Evolutionary conservation across 257 asterid species (phyloP).

Genomic region (Jacaranda mimosifolia): DNA sequence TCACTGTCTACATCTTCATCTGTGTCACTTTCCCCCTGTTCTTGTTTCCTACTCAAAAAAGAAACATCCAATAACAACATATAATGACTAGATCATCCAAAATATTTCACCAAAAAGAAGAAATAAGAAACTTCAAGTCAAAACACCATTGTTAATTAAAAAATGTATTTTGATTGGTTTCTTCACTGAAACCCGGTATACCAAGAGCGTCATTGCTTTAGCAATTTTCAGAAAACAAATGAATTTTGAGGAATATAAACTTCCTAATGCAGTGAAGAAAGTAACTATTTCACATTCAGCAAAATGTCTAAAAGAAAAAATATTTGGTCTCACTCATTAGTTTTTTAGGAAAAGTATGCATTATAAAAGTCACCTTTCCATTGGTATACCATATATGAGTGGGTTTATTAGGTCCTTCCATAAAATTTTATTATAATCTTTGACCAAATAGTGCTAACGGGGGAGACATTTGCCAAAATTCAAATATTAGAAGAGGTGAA

Average conservation of each 20-base stretch:
- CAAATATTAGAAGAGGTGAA: background rate
- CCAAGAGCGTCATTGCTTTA: background rate
- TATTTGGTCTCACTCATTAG: background rate
- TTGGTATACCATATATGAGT: background rate
- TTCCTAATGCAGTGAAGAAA: slow-evolving; percentile 13
- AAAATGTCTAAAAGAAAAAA: background rate
- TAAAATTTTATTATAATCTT: no score
- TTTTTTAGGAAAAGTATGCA: background rate
- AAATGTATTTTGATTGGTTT: background rate
- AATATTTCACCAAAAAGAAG: background rate
- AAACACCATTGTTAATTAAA: background rate
- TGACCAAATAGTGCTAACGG: background rate
- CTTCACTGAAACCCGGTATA: background rate
- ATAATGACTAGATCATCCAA: slow-evolving; percentile 10
- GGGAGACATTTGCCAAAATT: background rate
- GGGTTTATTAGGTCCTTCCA: background rate
- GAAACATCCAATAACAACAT: slow-evolving; percentile 13
- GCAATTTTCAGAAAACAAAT: background rate
- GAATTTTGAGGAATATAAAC: background rate
- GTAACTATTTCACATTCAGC: background rate
- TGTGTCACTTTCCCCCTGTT: slow-evolving; percentile 66
- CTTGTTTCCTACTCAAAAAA: slow-evolving; percentile 60
- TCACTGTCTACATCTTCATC: slow-evolving; percentile 59
- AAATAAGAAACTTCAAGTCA: background rate
- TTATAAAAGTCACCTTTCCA: background rate